A percentile compares a stretch with the other conserved stretches of the same genome.
Evolutionary conservation across 768 basidiomycete species (phyloP).

Genomic region (Boletus subparvulus): DNA sequence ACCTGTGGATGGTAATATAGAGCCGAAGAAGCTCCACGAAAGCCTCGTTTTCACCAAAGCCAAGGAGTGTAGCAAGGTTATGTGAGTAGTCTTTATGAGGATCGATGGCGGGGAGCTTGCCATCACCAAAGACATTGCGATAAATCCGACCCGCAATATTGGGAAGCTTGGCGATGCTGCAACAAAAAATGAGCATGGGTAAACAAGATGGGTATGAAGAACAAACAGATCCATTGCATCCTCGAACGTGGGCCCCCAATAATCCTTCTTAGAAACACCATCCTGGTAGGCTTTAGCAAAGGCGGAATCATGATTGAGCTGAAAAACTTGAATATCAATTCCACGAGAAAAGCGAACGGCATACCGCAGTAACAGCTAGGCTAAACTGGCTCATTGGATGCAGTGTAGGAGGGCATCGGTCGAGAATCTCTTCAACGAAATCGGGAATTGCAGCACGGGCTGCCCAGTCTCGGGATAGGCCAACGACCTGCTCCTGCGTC

Average conservation of each 20-base stretch:
- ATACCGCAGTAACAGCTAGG: constrained; percentile 89
- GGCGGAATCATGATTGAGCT: constrained; percentile 93
- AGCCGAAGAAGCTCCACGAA: constrained; percentile 95
- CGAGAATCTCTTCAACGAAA: constrained; percentile 95
- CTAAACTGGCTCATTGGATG: constrained; percentile 99
- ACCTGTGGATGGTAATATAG: constrained; percentile 97
- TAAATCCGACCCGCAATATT: constrained; percentile 94
- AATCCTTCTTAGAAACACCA: constrained; percentile 91
- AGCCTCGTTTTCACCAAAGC: constrained; percentile 81
- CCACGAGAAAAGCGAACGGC: constrained; percentile 20
- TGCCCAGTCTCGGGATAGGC: constrained; percentile 92
- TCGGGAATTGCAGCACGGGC: constrained; percentile 87
- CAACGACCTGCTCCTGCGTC: constrained; percentile 81
- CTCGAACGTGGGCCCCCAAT: constrained; percentile 94
- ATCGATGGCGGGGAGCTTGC: constrained; percentile 88
- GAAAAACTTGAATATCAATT: constrained; percentile 6
- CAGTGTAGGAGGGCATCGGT: constrained; percentile 88
- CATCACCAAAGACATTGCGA: constrained; percentile 82
- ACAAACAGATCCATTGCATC: constrained; percentile 82
- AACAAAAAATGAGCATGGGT: constrained; percentile 2
- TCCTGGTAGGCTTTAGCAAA: constrained; percentile 94
- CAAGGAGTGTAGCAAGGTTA: constrained; percentile 88
- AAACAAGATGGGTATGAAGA: not conserved
- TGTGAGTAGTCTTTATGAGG: constrained; percentile 80
- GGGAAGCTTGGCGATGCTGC: constrained; percentile 92